phyloP scores from a whole-genome alignment of 2,329 filamentous ascomycete species.

The Neopestalotiopsis clavispora region DNA sequence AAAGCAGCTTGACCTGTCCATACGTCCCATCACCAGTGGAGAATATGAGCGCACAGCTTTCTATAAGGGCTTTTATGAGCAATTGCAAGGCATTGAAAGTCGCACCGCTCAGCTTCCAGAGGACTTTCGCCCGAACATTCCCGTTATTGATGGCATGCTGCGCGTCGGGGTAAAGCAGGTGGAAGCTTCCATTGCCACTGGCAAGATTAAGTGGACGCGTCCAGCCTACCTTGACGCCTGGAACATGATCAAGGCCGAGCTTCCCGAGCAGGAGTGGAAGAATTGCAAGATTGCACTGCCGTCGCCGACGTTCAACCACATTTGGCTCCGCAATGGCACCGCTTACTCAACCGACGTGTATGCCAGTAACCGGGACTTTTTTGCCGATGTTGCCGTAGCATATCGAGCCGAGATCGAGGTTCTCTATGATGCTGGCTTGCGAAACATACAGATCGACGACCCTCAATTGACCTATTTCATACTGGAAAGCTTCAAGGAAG shows the following conservation, averaged over 20 bases:
- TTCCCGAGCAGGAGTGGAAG: slow-evolving; percentile 60
- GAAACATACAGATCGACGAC: slow-evolving; percentile 61
- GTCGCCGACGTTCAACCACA: slow-evolving; percentile 69
- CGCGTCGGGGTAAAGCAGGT: slow-evolving; percentile 37
- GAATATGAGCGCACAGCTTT: slow-evolving; percentile 65
- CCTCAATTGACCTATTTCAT: slow-evolving; percentile 63
- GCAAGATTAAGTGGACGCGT: slow-evolving; percentile 47
- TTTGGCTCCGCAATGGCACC: slow-evolving; percentile 59
- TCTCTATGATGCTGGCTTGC: slow-evolving; percentile 55
- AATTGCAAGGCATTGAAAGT: slow-evolving; percentile 54
- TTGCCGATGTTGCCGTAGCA: slow-evolving; percentile 56
- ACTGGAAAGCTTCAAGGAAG: slow-evolving; percentile 58
- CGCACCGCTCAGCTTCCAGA: slow-evolving; percentile 65
- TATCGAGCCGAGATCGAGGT: slow-evolving; percentile 56
- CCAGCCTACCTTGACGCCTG: slow-evolving; percentile 38
- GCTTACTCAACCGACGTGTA: slow-evolving; percentile 55
- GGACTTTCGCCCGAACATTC: slow-evolving; percentile 60
- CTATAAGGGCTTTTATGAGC: slow-evolving; percentile 54
- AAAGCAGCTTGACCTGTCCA: slow-evolving; percentile 64
- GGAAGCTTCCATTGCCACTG: slow-evolving; percentile 39
- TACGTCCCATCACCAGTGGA: slow-evolving; percentile 70
- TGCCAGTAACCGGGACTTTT: slow-evolving; percentile 55
- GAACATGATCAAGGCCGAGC: slow-evolving; percentile 39
- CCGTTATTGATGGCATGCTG: slow-evolving; percentile 42
- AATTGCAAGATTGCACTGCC: slow-evolving; percentile 68